Percentiles rank a stretch among this genome's conserved stretches.
These are phyloP conservation scores for Choiromyces venosus DNA, from an alignment of 495 filamentous ascomycete genomes.

Conservation along the genomic window DNA sequence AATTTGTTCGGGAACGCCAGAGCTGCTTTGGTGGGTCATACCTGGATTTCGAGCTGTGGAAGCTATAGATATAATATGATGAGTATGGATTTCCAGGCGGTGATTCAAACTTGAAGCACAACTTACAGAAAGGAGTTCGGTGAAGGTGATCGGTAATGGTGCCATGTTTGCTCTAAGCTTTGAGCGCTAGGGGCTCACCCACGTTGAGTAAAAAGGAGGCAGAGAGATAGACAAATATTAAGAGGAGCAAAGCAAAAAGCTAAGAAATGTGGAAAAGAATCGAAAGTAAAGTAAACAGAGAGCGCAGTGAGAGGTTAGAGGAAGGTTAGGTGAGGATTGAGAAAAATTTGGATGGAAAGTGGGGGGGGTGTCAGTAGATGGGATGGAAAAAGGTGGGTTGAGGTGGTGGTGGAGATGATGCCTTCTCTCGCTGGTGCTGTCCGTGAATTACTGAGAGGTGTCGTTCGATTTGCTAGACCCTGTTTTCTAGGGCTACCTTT, in stretches of 20 bases:
- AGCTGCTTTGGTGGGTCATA: conserved; percentile 48
- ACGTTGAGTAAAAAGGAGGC: conserved; percentile 38
- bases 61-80: conserved; percentile 50
- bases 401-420: conserved; percentile 33
- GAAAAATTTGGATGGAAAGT: conserved; percentile 33
- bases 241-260: conserved; percentile 40
- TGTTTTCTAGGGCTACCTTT: background rate
- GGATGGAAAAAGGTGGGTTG: conserved; percentile 33
- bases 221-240: conserved; percentile 49
- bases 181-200: conserved; percentile 30
- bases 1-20: conserved; percentile 21
- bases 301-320: conserved; percentile 29
- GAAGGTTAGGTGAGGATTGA: conserved; percentile 31
- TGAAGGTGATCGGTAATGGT: conserved; percentile 87
- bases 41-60: conserved; percentile 72
- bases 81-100: conserved; percentile 11
- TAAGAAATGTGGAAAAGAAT: conserved; percentile 36
- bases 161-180: conserved; percentile 53
- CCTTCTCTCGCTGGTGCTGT: conserved; percentile 29
- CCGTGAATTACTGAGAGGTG: conserved; percentile 36
- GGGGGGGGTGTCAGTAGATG: conserved; percentile 29
- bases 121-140: conserved; percentile 72
- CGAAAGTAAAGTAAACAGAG: conserved; percentile 31
- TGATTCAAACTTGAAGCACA: background rate
- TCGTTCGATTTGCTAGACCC: conserved; percentile 25